A percentile compares a stretch with the other conserved stretches of the same genome.
Evolutionary conservation across 768 basidiomycete genomes (phyloP).

Genomic region (Hericium rajendrae): DNA sequence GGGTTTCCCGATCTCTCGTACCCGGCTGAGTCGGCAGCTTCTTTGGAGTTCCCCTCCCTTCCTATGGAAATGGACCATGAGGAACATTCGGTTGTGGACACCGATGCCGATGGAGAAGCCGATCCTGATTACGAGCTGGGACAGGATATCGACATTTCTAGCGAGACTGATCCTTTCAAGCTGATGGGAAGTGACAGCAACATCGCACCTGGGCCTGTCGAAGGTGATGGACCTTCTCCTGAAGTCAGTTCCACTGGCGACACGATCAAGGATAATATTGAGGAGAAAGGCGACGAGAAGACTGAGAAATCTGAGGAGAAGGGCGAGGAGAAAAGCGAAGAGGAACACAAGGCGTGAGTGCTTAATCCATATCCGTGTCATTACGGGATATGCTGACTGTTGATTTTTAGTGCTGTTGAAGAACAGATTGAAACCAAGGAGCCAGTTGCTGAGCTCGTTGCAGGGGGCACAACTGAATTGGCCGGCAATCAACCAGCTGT

Average conservation of each 20-base stretch:
- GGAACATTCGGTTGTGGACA: background rate
- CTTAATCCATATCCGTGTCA: background rate
- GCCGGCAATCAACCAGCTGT: background rate
- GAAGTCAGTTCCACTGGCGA: background rate
- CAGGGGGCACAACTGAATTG: too few species aligned
- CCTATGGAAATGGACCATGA: too few species aligned
- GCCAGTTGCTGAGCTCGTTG: background rate
- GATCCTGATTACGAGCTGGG: constrained; percentile 11
- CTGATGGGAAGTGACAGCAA: background rate
- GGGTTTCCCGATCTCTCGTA: too few species aligned
- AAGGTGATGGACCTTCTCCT: background rate
- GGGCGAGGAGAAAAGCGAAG: background rate
- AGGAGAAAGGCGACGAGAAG: too few species aligned
- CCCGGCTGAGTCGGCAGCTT: too few species aligned
- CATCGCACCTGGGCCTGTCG: background rate
- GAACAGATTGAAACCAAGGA: background rate
- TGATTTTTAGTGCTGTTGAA: background rate
- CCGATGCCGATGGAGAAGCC: constrained; percentile 13
- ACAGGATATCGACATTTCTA: background rate
- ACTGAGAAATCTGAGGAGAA: background rate
- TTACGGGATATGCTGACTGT: background rate
- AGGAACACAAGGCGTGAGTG: background rate
- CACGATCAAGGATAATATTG: too few species aligned
- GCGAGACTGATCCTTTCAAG: background rate
- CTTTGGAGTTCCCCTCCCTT: too few species aligned